Percentiles rank a stretch among this genome's conserved stretches.
Conservation (phyloP, 805 yeast genomes). For the Hanseniaspora osmophila region DNA sequence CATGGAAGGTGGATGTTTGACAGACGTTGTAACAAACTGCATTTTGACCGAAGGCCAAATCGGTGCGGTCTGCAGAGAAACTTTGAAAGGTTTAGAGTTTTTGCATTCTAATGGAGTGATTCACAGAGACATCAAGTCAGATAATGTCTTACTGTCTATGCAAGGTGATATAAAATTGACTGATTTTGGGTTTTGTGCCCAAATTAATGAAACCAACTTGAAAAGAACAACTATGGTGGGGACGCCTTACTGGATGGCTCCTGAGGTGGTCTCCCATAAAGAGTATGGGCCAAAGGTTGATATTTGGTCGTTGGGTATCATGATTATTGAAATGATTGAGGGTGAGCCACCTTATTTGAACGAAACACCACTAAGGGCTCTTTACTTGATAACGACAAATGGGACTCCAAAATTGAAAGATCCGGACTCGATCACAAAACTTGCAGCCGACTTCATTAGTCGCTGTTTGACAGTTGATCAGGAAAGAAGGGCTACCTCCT, state of each 20-base stretch:
- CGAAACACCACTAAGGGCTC: conserved; percentile 87
- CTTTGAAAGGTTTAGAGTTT: conserved; percentile 72
- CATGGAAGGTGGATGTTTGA: conserved; percentile 96
- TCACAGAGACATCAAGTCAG: conserved; percentile 92
- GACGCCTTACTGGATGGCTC: conserved; percentile 99
- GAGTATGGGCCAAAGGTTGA: conserved; percentile 96
- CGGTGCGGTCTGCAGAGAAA: conserved; percentile 88
- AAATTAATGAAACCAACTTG: conserved; percentile 61
- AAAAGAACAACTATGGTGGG: conserved; percentile 98
- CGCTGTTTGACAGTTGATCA: conserved; percentile 75
- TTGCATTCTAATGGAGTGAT: conserved; percentile 85
- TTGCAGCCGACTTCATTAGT: conserved; percentile 54
- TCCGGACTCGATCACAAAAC: conserved; percentile 61
- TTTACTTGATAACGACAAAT: conserved; percentile 86
- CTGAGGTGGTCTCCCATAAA: conserved; percentile 88
- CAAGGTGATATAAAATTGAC: conserved; percentile 86
- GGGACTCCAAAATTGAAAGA: conserved; percentile 92
- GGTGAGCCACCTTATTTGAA: conserved; percentile 97
- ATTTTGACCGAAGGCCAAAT: conserved; percentile 89
- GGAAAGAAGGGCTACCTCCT: conserved; percentile 66
- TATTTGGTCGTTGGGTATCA: conserved; percentile 94
- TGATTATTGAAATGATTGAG: conserved; percentile 97
- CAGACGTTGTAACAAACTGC: conserved; percentile 85
- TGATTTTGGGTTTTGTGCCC: conserved; percentile 95
- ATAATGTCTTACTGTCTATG: conserved; percentile 71